phyloP scores from a whole-genome alignment of 1,284 basidiomycete species.

The Moesziomyces parantarcticus region DNA sequence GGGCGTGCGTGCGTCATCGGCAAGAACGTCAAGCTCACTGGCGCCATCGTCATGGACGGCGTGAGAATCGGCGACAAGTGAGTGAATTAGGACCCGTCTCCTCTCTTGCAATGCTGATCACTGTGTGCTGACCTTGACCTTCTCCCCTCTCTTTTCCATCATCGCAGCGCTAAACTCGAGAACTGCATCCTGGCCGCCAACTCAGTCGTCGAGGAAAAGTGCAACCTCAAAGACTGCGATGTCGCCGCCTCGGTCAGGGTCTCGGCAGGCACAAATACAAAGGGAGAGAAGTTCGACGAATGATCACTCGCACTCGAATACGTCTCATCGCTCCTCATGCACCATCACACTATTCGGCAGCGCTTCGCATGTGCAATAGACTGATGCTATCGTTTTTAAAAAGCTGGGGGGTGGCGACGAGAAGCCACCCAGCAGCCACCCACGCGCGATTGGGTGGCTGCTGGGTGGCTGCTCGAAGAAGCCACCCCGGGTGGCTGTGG shows the following conservation, averaged over 20 bases:
- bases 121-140: slow-evolving; percentile 9
- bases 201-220: slow-evolving; percentile 82
- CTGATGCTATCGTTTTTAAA: no score
- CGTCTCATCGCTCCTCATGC: neutral
- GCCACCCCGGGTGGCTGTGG: no score
- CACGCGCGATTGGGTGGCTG: no score
- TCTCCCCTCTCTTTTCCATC: slow-evolving; percentile 1
- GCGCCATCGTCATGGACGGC: slow-evolving; percentile 90
- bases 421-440: no score
- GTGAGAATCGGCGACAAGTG: slow-evolving; percentile 87
- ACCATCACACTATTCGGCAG: no score
- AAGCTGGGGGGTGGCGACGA: no score
- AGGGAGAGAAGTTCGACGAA: slow-evolving; percentile 60
- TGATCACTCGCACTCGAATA: slow-evolving; percentile 2
- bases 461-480: no score
- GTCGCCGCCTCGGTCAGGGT: slow-evolving; percentile 89
- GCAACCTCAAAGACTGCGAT: slow-evolving; percentile 82
- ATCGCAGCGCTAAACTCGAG: slow-evolving; percentile 83
- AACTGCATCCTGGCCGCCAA: slow-evolving; percentile 85
- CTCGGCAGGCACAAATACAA: slow-evolving; percentile 51
- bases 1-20: slow-evolving; percentile 90
- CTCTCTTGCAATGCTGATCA: no score
- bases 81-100: slow-evolving; percentile 55
- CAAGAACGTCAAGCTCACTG: slow-evolving; percentile 82
- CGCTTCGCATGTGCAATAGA: no score